Percentiles rank a stretch among this genome's conserved stretches.
phyloP scores from a whole-genome alignment of 306 rosid species.

The Carpinus viminea region DNA sequence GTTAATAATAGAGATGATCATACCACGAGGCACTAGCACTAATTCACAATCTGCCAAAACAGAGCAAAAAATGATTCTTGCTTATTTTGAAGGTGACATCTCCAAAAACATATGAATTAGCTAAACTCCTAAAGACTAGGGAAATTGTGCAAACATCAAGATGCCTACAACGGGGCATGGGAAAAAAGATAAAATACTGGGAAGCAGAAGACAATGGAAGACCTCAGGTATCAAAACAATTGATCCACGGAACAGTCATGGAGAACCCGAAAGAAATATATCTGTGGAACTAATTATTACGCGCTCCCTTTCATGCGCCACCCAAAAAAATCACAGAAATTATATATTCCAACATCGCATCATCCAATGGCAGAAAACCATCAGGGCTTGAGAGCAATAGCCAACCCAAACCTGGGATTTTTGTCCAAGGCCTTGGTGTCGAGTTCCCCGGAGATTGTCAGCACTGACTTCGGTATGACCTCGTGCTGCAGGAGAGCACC shows the following conservation, averaged over 20 bases:
- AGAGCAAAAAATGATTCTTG: neutral
- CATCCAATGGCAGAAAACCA: conserved; percentile 25
- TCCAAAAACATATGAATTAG: conserved; percentile 5
- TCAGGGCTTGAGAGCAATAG: conserved; percentile 89
- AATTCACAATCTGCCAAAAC: neutral
- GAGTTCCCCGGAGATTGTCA: conserved; percentile 88
- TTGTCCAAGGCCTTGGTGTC: conserved; percentile 86
- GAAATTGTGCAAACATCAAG: conserved; percentile 36
- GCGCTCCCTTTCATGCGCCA: conserved; percentile 56
- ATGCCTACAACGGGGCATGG: conserved; percentile 33
- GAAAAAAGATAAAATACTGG: conserved; percentile 25
- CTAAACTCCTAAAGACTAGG: conserved; percentile 27
- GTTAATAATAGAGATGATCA: neutral
- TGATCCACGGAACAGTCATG: conserved; percentile 46
- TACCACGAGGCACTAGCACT: neutral
- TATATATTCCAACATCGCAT: conserved; percentile 23
- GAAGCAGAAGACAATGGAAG: conserved; percentile 29
- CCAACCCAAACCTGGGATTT: conserved; percentile 83
- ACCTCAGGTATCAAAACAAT: conserved; percentile 34
- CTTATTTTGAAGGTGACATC: conserved; percentile 8
- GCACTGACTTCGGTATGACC: conserved; percentile 78
- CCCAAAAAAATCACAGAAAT: conserved; percentile 54
- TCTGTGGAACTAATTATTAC: conserved; percentile 73
- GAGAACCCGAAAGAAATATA: conserved; percentile 35
- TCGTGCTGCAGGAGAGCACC: conserved; percentile 92